Conservation (phyloP, 257 asterid species). For the Scutellaria baicalensis region DNA sequence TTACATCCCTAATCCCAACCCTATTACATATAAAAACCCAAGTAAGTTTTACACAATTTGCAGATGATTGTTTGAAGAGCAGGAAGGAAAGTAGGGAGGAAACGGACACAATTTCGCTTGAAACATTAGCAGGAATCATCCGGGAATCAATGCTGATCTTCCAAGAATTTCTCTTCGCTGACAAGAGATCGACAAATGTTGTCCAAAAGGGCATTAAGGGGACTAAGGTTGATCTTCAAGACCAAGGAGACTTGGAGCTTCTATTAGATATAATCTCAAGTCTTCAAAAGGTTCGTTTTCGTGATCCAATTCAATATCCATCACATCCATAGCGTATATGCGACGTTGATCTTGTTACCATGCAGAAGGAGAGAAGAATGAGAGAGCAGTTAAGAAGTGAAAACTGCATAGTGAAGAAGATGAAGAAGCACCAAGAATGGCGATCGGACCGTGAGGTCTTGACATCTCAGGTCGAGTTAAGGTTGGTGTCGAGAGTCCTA, state of each 20-base stretch:
- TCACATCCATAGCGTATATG: background rate
- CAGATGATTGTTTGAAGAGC: conserved; percentile 64
- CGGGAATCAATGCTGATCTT: conserved; percentile 52
- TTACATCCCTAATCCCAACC: too few species aligned
- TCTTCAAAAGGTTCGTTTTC: conserved; percentile 56
- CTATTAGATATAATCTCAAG: conserved; percentile 26
- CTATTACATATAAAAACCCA: background rate
- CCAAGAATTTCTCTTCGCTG: conserved; percentile 59
- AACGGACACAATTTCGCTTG: conserved; percentile 35
- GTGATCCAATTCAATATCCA: too few species aligned
- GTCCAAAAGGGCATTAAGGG: conserved; percentile 23
- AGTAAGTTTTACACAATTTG: background rate
- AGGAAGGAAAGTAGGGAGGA: conserved; percentile 41
- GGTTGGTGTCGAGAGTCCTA: conserved; percentile 52
- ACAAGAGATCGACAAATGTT: conserved; percentile 34
- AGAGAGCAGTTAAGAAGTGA: conserved; percentile 47
- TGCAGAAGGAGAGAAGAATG: conserved; percentile 70
- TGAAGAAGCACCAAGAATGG: conserved; percentile 33
- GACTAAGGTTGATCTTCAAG: conserved; percentile 17
- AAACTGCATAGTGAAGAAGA: conserved; percentile 70
- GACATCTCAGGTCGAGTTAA: conserved; percentile 56
- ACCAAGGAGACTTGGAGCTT: conserved; percentile 31
- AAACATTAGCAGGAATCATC: conserved; percentile 31
- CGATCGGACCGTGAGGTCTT: conserved; percentile 16
- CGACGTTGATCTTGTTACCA: background rate